Evolutionary conservation across 73 alveolate species (phyloP).

Genomic region (Tetrahymena elliotti): DNA sequence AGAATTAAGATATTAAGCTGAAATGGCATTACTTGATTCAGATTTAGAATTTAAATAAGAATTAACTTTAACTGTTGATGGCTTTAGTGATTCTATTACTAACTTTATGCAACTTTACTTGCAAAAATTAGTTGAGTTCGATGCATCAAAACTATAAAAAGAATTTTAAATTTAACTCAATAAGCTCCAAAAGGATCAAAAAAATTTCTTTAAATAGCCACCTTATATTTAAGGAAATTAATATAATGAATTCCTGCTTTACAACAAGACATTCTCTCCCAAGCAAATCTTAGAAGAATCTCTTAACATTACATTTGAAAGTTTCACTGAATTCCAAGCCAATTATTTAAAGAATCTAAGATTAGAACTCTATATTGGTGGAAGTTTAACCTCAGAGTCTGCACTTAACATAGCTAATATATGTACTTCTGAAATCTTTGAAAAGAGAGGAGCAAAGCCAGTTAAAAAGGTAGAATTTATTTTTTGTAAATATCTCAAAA

Average conservation of each 20-base stretch:
- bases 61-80: neutral
- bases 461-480: neutral
- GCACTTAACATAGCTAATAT: neutral
- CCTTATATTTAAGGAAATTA: neutral
- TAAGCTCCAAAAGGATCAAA: neutral
- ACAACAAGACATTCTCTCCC: neutral
- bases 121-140: neutral
- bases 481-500: too few relatives aligned
- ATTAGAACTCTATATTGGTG: neutral
- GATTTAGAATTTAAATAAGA: neutral
- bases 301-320: neutral
- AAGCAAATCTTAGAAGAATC: neutral
- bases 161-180: neutral
- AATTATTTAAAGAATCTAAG: neutral
- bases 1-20: neutral
- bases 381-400: neutral
- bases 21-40: neutral
- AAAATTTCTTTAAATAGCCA: neutral
- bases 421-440: neutral
- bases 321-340: neutral
- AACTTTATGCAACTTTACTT: neutral
- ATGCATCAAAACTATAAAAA: neutral
- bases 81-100: neutral
- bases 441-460: neutral
- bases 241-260: neutral